Base-by-base conservation (phyloP, 1,284 basidiomycete genomes). In the Papiliotrema terrestris region DNA sequence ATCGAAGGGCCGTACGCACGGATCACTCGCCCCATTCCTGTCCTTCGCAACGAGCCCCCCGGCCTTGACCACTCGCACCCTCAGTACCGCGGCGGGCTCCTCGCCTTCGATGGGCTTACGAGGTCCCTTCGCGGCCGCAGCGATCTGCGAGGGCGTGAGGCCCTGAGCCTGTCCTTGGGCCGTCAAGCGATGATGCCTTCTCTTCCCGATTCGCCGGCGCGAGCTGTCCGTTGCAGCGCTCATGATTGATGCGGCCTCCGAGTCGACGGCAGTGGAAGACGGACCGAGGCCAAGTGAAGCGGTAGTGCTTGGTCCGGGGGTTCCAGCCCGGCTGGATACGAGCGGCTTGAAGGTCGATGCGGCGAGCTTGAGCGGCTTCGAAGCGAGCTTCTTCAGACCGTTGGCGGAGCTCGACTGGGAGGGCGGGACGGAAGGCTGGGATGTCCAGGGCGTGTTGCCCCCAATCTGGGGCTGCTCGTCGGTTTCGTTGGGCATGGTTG, bases 1-100 rank as follows among this genome's bases (percentile, higher is more conserved):
- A 45, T 11, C 20, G n/a, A 58, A 11, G 56, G 11, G 39, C 55
- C 52, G 15, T 32, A 74, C 73, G 63, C 58, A 77, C 71, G 76
- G 76, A 60, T 78, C 76, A 54, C 66, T 68, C 8, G 63, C 66
- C 0, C 80, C 80, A 47, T 78, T 78, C 19, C 78, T 67, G 67
- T 82, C 81, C 65, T 79, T 81, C 4, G 77, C 75, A 14, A 78
- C 68, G 32, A 81, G 68, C 13, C 71, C 69, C n/a, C 74, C 61
- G 1, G 77, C 80, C 1, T 72, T 69, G 17, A 78, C 69, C 3
- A 81, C 71, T n/a, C 74, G 65, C 8, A 79, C 74, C 37, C 76
- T 68, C 14, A 80, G 61, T 45, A 64, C 62, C 0, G 71, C 77
- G 3, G 76, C 69, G 0, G 77, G 76, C 42, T 72, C 65, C 49